Evolutionary conservation across 179 eudicot species (phyloP), one percentile per base, ranked within the genome.

Genomic region (Amaranthus tricolor): DNA sequence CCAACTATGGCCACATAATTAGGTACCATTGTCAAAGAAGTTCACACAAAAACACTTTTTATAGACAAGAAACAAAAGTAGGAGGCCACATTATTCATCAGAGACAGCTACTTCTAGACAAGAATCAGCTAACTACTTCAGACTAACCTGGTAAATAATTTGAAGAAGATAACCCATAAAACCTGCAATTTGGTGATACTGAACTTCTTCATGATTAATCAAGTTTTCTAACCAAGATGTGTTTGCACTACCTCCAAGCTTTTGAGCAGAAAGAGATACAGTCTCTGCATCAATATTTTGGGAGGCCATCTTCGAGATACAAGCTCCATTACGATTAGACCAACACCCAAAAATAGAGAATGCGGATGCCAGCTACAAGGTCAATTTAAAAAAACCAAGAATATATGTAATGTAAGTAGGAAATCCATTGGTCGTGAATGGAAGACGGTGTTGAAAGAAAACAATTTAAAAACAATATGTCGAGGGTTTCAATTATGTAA

Each of bases 331-430:
- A 31, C 57, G 54, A 73, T 53, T 40, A 73, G 61, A 83, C 80
- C 80, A 84, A 79, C 88, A 87, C 58, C 99, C 97, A 77, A 82
- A 80, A 50, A 88, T 54, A 77, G 99, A 95, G 82, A 88, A 80
- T 63, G 83, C 72, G 50, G 93, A 82, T 31, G 85, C 98, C 73
- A 94, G 79, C 97, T 94, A 80, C 79, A 82, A 55, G 65, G 63
- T 55, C 70, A 65, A 43, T 50, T 52, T 61, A 60, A 69, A 19
- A 62, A 67, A 72, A 67, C 60, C 69, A 74, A 53, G 66, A 72
- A n/a, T 20, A 0, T 13, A 24, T 59, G 24, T 8, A 53, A 44
- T 31, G 20, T 56, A 19, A 52, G 13, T 31, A 51, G 15, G 21
- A 19, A 47, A 74, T 64, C 62, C 19, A 50, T 59, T 21, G 11